phyloP scores from a whole-genome alignment of 2,329 filamentous ascomycete species.

The Talaromyces amestolkiae region DNA sequence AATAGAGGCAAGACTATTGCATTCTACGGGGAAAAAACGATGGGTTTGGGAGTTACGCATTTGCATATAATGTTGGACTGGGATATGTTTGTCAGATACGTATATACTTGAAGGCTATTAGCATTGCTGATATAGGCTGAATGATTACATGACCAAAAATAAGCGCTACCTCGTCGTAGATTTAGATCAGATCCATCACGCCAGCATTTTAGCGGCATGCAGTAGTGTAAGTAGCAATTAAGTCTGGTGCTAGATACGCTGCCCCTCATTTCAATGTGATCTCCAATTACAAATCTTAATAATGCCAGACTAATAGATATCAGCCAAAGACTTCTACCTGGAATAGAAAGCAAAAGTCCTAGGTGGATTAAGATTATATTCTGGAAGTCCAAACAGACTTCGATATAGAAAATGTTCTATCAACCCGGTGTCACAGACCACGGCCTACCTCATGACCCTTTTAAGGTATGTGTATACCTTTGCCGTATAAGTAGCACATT shows the following conservation, averaged over 20 bases:
- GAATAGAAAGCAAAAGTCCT: background rate
- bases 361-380: background rate
- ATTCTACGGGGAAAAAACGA: background rate
- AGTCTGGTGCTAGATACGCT: background rate
- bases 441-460: conserved; percentile 54
- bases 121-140: background rate
- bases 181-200: background rate
- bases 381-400: background rate
- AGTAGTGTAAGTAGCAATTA: background rate
- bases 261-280: background rate
- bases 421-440: conserved; percentile 54
- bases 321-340: background rate
- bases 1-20: conserved; percentile 24
- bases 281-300: background rate
- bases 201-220: background rate
- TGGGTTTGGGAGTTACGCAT: background rate
- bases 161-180: background rate
- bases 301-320: background rate
- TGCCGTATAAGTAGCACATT: background rate
- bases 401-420: conserved; percentile 49
- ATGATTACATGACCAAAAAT: background rate
- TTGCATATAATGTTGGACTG: conserved; percentile 1
- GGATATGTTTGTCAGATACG: background rate
- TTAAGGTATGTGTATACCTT: conserved; percentile 45
- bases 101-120: background rate